Evolutionary conservation across 495 filamentous ascomycete genomes (phyloP).

Genomic region (Glonium stellatum): DNA sequence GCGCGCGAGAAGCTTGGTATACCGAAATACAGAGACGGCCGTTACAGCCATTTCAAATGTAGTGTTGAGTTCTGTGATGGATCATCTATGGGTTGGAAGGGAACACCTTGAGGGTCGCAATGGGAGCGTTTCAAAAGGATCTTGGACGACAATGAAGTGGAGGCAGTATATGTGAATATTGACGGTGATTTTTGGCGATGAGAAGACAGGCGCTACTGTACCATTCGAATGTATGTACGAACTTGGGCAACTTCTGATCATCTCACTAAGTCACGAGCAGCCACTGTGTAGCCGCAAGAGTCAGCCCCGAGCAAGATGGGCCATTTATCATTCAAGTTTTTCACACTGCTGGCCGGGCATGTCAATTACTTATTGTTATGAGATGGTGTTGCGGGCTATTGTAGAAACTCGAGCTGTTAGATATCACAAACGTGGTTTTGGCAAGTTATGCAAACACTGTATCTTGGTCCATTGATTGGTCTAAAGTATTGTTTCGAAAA

Average conservation of each 20-base stretch:
- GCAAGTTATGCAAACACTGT: too few species aligned
- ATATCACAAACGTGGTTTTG: too few species aligned
- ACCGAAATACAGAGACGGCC: not conserved
- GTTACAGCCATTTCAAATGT: not conserved
- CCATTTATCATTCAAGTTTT: too few species aligned
- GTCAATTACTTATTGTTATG: too few species aligned
- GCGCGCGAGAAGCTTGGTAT: not conserved
- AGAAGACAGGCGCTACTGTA: not conserved
- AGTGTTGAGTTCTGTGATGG: not conserved
- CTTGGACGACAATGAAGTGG: not conserved
- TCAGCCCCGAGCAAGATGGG: too few species aligned
- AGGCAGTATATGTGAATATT: not conserved
- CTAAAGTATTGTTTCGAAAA: too few species aligned
- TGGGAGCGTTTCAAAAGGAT: conserved; percentile 4
- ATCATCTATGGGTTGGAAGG: not conserved
- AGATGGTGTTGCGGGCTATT: too few species aligned
- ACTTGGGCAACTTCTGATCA: not conserved
- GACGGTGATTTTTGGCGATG: conserved; percentile 5
- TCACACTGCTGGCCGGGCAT: too few species aligned
- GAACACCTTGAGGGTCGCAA: not conserved
- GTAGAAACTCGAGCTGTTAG: too few species aligned
- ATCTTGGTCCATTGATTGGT: too few species aligned
- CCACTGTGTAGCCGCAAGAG: too few species aligned
- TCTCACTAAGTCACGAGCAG: not conserved
- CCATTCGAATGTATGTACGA: too few species aligned